Evolutionary conservation across 768 basidiomycete genomes (phyloP), one percentile per base, ranked within the genome.

Genomic region (Chalciporus pseudorubinellus): DNA sequence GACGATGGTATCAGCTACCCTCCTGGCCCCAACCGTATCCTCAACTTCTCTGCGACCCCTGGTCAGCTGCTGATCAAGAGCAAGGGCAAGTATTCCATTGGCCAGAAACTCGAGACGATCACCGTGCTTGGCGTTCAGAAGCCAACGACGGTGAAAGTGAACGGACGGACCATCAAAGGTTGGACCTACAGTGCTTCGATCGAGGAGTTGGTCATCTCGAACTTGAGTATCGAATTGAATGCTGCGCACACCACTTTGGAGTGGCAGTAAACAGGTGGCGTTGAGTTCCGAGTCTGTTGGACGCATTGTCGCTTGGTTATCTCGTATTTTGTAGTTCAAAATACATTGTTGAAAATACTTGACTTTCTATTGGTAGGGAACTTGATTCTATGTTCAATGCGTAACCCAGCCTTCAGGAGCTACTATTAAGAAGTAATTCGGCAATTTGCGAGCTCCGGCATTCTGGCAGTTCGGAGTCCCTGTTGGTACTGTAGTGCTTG

Each of bases 1-100:
- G 89, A 90, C 62, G 89, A 90, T 59, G 89, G 87, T 9, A 73
- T 81, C 31, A 82, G 74, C 58, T 62, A 76, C 50, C 81, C 81
- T 19, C 81, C 82, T n/a, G 77, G 77, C n/a, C 74, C 76, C 4
- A 77, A 70, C 62, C 76, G 60, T 4, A 76, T 59, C 8, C 60
- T 88, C 48, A 74, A 59, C 1, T 79, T 88, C 62, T 46, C 55
- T 1, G 78, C 73, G 8, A 51, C 55, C 4, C 57, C 58, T 13
- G 64, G 70, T 9, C 48, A 63, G 44, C 53, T 89, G 22, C 47
- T 48, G 0, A 72, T 86, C 26, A 55, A 53, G 31, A 70, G 67
- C 38, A 44, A 52, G 77, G 56, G 65, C 10, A 34, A 43, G 16
- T 70, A 59, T 22, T 1, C 7, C 1, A 60, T 87, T 11, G 59